Base-by-base conservation (phyloP, 805 yeast species). In the Cyberlindnera mrakii region DNA sequence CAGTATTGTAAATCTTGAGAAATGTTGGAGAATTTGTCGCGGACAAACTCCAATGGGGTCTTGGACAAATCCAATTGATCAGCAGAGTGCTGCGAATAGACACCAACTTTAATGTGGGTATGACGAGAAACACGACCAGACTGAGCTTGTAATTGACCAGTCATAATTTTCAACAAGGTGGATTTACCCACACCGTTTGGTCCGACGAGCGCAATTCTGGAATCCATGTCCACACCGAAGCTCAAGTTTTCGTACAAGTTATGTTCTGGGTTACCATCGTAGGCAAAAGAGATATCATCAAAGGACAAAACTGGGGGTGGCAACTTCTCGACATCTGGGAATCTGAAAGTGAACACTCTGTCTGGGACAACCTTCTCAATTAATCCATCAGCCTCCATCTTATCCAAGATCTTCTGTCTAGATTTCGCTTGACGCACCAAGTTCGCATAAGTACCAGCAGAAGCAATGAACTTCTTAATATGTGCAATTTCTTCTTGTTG, bases 121-220 rank as follows among this genome's bases (percentile, higher is more conserved):
- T 93, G 99, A 67, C 95, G 85, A 46, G 96, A 88, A 49, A 93
- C 96, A 73, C 97, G 83, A 62, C 99, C 99, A 52, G 77, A 70
- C 68, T 91, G 96, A 42, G 97, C 87, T 55, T 74, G 78, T 61
- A 91, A 76, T 57, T 79, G 82, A 69, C 99, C 99, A 57, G 96
- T 95, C 96, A 93, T 91, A 62, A 93, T 76, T 68, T 93, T 93
- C 65, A 93, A 80, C 63, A 91, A 72, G 16, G 99, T 91, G 41
- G 97, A 90, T 70, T 91, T 91, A 73, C 99, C 99, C 57, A 91
- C 91, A 86, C 99, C 99, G 67, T 91, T 91, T 63, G 98, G 98
- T 35, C 99, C 99, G 48, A 91, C 98, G 40, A 91, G 76, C 35
- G 99, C 98, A 62, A 91, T 82, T 74, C 99, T 85, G 33, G 97